These are phyloP conservation scores for Pterocarpus santalinus DNA, from an alignment of 306 rosid species.

Conservation along the genomic window DNA sequence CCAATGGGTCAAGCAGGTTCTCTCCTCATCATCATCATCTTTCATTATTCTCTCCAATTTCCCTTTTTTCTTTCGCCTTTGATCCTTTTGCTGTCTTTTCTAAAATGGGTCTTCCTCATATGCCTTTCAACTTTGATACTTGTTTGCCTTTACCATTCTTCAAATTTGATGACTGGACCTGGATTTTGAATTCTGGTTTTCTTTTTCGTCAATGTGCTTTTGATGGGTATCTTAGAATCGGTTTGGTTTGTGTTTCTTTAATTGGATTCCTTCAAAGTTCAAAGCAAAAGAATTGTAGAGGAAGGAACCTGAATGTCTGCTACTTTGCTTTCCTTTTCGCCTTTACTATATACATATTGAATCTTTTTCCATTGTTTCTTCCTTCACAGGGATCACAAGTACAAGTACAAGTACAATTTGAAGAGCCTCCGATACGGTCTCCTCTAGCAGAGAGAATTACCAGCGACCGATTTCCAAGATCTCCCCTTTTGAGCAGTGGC, in stretches of 20 bases:
- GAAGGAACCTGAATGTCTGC: not conserved
- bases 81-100: not conserved
- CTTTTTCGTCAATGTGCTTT: not conserved
- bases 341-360: not conserved
- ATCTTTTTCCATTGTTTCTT: not conserved
- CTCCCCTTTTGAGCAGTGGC: conserved; percentile 56
- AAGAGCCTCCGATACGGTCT: conserved; percentile 57
- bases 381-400: conserved; percentile 61
- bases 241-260: not conserved
- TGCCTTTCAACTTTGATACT: no score
- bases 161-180: no score
- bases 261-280: not conserved
- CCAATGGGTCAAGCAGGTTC: conserved; percentile 89
- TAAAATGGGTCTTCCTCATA: no score
- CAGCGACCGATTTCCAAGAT: conserved; percentile 57
- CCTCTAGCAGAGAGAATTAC: conserved; percentile 66
- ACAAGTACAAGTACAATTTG: conserved; percentile 50
- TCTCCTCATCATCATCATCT: not conserved
- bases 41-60: not conserved
- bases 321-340: not conserved
- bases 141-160: no score
- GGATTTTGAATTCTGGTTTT: conserved; percentile 5
- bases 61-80: not conserved
- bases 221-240: conserved; percentile 9
- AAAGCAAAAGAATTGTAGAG: not conserved